phyloP scores from a whole-genome alignment of 2,329 filamentous ascomycete species.

The Ramularia endophylla region DNA sequence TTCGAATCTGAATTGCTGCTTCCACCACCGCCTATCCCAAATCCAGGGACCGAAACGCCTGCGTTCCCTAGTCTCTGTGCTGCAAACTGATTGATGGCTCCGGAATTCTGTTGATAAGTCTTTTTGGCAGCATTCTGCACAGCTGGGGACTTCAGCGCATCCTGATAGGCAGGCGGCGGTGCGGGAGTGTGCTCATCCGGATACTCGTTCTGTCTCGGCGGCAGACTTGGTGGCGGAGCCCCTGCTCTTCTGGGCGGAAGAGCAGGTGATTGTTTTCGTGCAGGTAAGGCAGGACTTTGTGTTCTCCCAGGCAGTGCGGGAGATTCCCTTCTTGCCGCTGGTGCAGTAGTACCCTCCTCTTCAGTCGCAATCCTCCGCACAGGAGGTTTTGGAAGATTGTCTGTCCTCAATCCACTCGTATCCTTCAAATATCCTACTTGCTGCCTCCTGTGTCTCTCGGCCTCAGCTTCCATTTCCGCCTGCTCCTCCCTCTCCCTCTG shows the following conservation, averaged over 20 bases:
- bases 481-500: slow-evolving; percentile 28
- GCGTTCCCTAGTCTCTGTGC: slow-evolving; percentile 62
- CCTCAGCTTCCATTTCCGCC: slow-evolving; percentile 31
- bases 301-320: neutral
- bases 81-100: slow-evolving; percentile 52
- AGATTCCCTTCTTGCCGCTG: slow-evolving; percentile 17
- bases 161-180: slow-evolving; percentile 45
- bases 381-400: slow-evolving; percentile 66
- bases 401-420: slow-evolving; percentile 64
- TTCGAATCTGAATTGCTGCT: neutral
- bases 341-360: slow-evolving; percentile 15
- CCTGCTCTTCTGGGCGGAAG: slow-evolving; percentile 21
- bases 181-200: slow-evolving; percentile 39
- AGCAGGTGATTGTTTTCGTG: slow-evolving; percentile 1
- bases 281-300: too few relatives aligned
- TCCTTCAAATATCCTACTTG: slow-evolving; percentile 63
- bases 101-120: slow-evolving; percentile 23
- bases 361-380: slow-evolving; percentile 39
- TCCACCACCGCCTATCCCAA: slow-evolving; percentile 58
- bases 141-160: slow-evolving; percentile 22
- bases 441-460: slow-evolving; percentile 31
- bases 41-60: slow-evolving; percentile 69
- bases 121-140: slow-evolving; percentile 2
- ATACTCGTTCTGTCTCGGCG: slow-evolving; percentile 58
- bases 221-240: slow-evolving; percentile 58